Conservation (phyloP, 169 alveolate genomes). For the Haemoproteus tartakovskyi region DNA sequence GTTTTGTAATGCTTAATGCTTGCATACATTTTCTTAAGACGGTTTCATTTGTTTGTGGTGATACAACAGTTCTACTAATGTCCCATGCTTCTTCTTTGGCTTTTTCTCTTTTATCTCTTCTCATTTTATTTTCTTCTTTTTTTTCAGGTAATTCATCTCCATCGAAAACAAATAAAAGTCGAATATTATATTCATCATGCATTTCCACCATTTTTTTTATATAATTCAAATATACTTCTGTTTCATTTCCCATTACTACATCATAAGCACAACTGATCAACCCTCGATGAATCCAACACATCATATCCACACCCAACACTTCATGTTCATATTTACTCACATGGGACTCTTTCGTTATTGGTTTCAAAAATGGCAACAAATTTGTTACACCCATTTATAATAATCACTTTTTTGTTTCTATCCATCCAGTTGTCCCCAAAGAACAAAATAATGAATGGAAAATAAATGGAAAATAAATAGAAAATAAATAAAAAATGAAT, state of each 20-base stretch:
- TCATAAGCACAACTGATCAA: slow-evolving; percentile 77
- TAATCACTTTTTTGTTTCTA: too few species aligned
- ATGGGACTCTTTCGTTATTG: slow-evolving; percentile 69
- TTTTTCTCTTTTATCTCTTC: slow-evolving; percentile 75
- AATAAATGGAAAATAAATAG: too few species aligned
- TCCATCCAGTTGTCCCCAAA: too few species aligned
- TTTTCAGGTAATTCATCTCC: slow-evolving; percentile 83
- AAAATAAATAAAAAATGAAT: too few species aligned
- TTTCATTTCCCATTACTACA: slow-evolving; percentile 7
- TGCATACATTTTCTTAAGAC: slow-evolving; percentile 76
- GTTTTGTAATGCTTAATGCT: slow-evolving; percentile 77
- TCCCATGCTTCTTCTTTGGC: slow-evolving; percentile 76
- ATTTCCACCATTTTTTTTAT: slow-evolving; percentile 48
- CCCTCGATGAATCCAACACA: slow-evolving; percentile 84
- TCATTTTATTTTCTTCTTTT: slow-evolving; percentile 68
- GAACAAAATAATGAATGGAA: too few species aligned
- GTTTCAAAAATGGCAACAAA: slow-evolving; percentile 70
- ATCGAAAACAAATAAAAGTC: slow-evolving; percentile 74
- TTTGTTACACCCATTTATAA: slow-evolving; percentile 50
- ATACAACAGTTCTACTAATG: slow-evolving; percentile 66
- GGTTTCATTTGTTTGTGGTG: slow-evolving; percentile 64
- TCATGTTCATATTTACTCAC: slow-evolving; percentile 70
- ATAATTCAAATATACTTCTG: slow-evolving; percentile 22
- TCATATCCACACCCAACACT: slow-evolving; percentile 80
- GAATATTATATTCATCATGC: slow-evolving; percentile 15